These are phyloP conservation scores for Chlorella sorokiniana DNA, from an alignment of 139 green algal species.

Conservation along the genomic window DNA sequence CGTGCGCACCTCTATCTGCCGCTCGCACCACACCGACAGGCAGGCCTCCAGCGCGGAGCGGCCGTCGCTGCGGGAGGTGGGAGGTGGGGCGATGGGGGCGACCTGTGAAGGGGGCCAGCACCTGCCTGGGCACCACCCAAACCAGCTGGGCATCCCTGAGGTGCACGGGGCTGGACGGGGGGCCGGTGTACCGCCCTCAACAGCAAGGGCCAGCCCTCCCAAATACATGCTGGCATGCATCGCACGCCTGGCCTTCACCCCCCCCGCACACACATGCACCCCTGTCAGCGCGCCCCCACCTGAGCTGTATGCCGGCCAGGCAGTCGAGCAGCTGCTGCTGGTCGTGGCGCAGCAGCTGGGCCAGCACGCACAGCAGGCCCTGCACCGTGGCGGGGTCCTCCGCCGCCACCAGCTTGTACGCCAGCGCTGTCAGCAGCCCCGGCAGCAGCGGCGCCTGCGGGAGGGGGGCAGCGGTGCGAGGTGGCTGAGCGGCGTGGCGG, in stretches of 20 bases:
- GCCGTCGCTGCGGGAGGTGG: slow-evolving; percentile 3
- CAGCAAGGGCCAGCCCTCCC: no score
- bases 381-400: slow-evolving; percentile 50
- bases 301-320: slow-evolving; percentile 38
- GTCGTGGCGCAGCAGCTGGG: slow-evolving; percentile 44
- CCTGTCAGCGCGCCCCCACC: neutral
- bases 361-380: slow-evolving; percentile 60
- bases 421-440: slow-evolving; percentile 48
- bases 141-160: no score
- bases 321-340: slow-evolving; percentile 50
- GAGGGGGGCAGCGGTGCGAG: no score
- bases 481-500: no score
- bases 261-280: no score
- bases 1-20: slow-evolving; percentile 61
- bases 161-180: no score
- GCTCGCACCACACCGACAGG: slow-evolving; percentile 61
- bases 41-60: slow-evolving; percentile 27
- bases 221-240: no score
- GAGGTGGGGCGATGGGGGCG: neutral
- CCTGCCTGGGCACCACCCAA: no score
- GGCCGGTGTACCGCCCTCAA: no score
- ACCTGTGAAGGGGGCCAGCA: neutral
- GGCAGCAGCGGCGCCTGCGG: slow-evolving; percentile 39
- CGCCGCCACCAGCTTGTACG: slow-evolving; percentile 42
- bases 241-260: no score